phyloP scores from a whole-genome alignment of 257 asterid species.

The Haberlea rhodopensis region DNA sequence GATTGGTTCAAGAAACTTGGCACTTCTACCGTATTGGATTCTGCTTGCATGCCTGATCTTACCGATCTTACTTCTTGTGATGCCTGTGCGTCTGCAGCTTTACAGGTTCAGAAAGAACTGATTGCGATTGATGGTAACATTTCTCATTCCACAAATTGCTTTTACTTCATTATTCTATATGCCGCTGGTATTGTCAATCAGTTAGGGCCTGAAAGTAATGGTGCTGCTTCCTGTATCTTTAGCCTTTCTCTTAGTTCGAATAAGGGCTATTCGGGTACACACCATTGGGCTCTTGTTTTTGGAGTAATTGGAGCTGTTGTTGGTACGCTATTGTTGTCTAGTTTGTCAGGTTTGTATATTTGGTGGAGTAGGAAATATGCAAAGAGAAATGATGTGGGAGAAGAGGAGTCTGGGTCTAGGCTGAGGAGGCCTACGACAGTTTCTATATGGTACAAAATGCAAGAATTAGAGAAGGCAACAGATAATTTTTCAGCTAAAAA shows the following conservation, averaged over 20 bases:
- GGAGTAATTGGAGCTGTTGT: conserved; percentile 62
- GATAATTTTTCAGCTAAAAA: conserved; percentile 56
- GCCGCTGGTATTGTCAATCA: conserved; percentile 87
- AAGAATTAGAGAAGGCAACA: conserved; percentile 76
- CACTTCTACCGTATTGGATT: conserved; percentile 44
- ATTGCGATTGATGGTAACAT: conserved; percentile 71
- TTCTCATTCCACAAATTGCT: conserved; percentile 65
- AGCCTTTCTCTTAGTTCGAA: conserved; percentile 43
- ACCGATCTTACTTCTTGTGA: conserved; percentile 65
- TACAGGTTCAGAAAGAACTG: conserved; percentile 50
- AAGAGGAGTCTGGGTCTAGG: conserved; percentile 45
- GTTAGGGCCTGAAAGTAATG: conserved; percentile 68
- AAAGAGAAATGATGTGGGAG: conserved; percentile 31
- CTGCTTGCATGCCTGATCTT: conserved; percentile 65
- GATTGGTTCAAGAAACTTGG: conserved; percentile 69
- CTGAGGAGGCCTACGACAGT: conserved; percentile 63
- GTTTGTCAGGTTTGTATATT: conserved; percentile 48
- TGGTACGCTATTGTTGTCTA: conserved; percentile 38
- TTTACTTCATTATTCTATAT: conserved; percentile 60
- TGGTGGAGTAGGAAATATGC: conserved; percentile 57
- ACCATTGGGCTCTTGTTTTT: conserved; percentile 37
- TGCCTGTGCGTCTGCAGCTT: conserved; percentile 68
- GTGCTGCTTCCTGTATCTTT: conserved; percentile 62
- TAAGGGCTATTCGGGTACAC: conserved; percentile 24
- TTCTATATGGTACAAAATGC: conserved; percentile 66